Evolutionary conservation across 306 rosid species (phyloP).

Genomic region (Cyamopsis tetragonoloba): DNA sequence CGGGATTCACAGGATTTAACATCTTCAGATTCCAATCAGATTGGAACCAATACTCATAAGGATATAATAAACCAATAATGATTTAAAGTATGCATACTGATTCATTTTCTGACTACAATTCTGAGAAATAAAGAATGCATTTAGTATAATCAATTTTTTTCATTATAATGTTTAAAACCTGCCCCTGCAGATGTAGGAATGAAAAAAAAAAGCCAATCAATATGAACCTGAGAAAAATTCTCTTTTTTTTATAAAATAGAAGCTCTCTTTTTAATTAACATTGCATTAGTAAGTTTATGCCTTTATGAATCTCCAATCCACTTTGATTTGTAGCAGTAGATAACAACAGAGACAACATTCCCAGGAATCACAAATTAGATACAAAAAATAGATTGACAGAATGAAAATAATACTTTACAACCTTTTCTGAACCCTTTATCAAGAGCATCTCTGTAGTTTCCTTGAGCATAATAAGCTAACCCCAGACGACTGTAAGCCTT

Average conservation of each 20-base stretch:
- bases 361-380: neutral
- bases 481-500: conserved; percentile 97
- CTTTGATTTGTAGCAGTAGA: neutral
- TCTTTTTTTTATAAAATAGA: no score
- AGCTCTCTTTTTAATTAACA: neutral
- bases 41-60: neutral
- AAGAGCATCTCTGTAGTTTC: conserved; percentile 79
- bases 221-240: conserved; percentile 5
- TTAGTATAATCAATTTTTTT: conserved; percentile 10
- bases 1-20: neutral
- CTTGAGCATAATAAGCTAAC: conserved; percentile 72
- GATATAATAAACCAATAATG: neutral
- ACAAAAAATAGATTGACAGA: neutral
- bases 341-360: conserved; percentile 5
- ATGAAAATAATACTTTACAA: conserved; percentile 20
- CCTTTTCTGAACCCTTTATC: conserved; percentile 75
- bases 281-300: neutral
- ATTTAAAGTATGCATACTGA: neutral
- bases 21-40: conserved; percentile 21
- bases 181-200: neutral
- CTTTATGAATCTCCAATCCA: neutral
- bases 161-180: neutral
- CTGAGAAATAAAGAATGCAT: neutral
- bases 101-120: neutral
- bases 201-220: neutral